These are phyloP conservation scores for Ceriops tagal DNA, from an alignment of 345 rosid genomes.

Conservation along the genomic window DNA sequence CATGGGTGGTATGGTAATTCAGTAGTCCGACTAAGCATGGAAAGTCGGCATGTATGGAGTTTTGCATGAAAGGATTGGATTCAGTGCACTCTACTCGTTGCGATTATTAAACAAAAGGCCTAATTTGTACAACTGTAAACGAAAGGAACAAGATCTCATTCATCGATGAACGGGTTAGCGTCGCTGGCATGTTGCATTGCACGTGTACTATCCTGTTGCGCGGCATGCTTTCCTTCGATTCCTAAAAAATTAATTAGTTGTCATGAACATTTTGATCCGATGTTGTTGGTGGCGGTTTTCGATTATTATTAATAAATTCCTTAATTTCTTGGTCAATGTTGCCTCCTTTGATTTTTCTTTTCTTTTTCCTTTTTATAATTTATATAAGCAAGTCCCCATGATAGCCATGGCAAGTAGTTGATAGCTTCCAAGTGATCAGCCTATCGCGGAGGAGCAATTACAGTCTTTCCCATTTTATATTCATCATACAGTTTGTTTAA, in stretches of 20 bases:
- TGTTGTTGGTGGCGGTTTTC: not conserved
- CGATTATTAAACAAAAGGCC: constrained; percentile 1
- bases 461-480: too few relatives aligned
- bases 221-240: constrained; percentile 11
- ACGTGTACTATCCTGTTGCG: constrained; percentile 17
- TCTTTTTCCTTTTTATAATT: too few relatives aligned
- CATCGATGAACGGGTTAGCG: not conserved
- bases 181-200: constrained; percentile 12
- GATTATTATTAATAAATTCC: constrained; percentile 8
- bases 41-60: not conserved
- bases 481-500: too few relatives aligned
- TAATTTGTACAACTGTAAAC: too few relatives aligned
- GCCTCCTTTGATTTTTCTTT: not conserved
- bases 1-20: too few relatives aligned
- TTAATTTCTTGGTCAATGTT: constrained; percentile 1
- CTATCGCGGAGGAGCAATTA: too few relatives aligned
- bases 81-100: constrained; percentile 1
- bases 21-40: too few relatives aligned
- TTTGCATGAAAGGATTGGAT: not conserved
- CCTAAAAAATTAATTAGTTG: too few relatives aligned
- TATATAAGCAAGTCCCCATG: not conserved
- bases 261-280: too few relatives aligned
- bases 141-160: not conserved
- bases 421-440: too few relatives aligned
- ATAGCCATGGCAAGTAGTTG: too few relatives aligned